These are phyloP conservation scores for Linderniella brevidens DNA, from an alignment of 257 asterid genomes.

Conservation along the genomic window DNA sequence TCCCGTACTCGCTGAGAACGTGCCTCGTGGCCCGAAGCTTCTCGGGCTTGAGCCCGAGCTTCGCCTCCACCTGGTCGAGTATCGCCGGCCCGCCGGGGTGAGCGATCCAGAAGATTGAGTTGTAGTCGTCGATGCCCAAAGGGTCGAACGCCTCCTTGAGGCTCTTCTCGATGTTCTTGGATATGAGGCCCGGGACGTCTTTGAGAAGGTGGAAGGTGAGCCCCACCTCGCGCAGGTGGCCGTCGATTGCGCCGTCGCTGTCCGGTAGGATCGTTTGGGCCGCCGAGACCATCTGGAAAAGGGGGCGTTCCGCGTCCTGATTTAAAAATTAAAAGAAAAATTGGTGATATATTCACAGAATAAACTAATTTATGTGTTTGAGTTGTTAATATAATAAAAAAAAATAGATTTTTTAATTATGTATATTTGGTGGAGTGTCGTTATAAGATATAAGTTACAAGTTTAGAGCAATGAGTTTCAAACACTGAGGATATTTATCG, in stretches of 20 bases:
- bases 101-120: slow-evolving; percentile 45
- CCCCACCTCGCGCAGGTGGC: slow-evolving; percentile 50
- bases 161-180: slow-evolving; percentile 30
- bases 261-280: slow-evolving; percentile 48
- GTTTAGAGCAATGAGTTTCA: too few relatives aligned
- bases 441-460: too few relatives aligned
- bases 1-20: slow-evolving; percentile 45
- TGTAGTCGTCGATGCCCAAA: slow-evolving; percentile 46
- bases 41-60: slow-evolving; percentile 32
- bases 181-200: slow-evolving; percentile 37
- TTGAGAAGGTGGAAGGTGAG: slow-evolving; percentile 31
- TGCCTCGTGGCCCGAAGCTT: slow-evolving; percentile 33
- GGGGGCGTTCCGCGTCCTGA: slow-evolving; percentile 22
- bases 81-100: slow-evolving; percentile 79
- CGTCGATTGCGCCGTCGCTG: slow-evolving; percentile 37
- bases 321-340: too few relatives aligned
- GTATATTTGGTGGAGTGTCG: too few relatives aligned
- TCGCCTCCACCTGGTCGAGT: slow-evolving; percentile 43
- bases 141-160: slow-evolving; percentile 42
- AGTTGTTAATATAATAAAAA: too few relatives aligned
- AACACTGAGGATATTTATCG: too few relatives aligned
- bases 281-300: slow-evolving; percentile 39
- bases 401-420: too few relatives aligned
- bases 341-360: too few relatives aligned
- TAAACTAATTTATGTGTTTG: too few relatives aligned